Conservation (phyloP, 805 yeast species). For the Candida insectorum region DNA sequence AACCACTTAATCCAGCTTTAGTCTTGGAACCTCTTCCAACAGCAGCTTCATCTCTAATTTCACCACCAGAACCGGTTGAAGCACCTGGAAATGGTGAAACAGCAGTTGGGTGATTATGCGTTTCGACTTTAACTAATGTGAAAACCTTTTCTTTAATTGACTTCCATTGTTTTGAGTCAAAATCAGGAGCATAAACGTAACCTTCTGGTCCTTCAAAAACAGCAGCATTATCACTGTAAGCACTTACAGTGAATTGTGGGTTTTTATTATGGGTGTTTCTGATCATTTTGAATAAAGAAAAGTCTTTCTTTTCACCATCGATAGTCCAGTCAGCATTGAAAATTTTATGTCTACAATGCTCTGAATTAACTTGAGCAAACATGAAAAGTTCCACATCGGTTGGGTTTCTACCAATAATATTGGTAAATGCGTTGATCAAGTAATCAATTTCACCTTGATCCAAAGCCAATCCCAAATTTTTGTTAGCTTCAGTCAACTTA, state of each 20-base stretch:
- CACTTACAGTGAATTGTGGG: constrained; percentile 83
- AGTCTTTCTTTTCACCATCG: constrained; percentile 71
- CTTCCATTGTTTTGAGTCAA: constrained; percentile 67
- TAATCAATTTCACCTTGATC: constrained; percentile 92
- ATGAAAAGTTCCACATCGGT: constrained; percentile 97
- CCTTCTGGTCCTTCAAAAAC: constrained; percentile 84
- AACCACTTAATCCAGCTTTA: constrained; percentile 94
- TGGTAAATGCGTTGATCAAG: constrained; percentile 75
- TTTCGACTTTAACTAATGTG: constrained; percentile 92
- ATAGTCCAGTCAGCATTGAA: constrained; percentile 98
- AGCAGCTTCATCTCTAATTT: constrained; percentile 99
- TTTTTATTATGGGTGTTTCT: constrained; percentile 83
- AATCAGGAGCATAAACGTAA: constrained; percentile 75
- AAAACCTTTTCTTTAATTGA: constrained; percentile 76
- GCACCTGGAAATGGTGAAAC: constrained; percentile 99
- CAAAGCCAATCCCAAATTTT: constrained; percentile 85
- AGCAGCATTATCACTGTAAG: constrained; percentile 97
- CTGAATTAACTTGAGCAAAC: constrained; percentile 99
- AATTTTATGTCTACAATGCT: constrained; percentile 98
- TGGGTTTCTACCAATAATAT: constrained; percentile 78
- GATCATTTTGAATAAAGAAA: constrained; percentile 88
- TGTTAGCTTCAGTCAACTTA: constrained; percentile 73
- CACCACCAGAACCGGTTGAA: constrained; percentile 99
- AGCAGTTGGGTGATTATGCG: constrained; percentile 99
- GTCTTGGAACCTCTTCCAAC: constrained; percentile 98